Conservation (phyloP, 768 basidiomycete genomes). For the Mycena amicta region DNA sequence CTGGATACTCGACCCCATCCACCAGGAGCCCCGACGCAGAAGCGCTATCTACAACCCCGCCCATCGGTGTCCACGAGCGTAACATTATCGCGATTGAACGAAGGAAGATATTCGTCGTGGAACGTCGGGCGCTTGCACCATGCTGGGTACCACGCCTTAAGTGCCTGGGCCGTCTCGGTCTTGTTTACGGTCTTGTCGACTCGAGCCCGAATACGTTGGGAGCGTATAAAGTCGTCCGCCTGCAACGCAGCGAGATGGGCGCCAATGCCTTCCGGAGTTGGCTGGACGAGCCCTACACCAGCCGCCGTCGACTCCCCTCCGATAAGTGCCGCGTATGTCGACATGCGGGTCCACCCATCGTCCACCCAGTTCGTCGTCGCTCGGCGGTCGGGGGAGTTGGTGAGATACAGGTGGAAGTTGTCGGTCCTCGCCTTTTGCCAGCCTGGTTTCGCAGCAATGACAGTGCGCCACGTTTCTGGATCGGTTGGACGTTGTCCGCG, state of each 20-base stretch:
- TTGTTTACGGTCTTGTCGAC: conserved; percentile 14
- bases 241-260: conserved; percentile 4
- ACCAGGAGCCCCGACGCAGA: conserved; percentile 4
- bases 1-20: conserved; percentile 7
- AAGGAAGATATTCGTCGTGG: conserved; percentile 24
- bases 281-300: conserved; percentile 2
- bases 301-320: not conserved
- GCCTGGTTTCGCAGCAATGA: conserved; percentile 9
- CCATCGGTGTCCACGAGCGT: conserved; percentile 24
- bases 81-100: conserved; percentile 21
- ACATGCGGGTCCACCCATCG: conserved; percentile 8
- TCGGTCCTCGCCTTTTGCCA: conserved; percentile 16
- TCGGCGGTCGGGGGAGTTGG: not conserved
- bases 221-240: conserved; percentile 2
- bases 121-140: conserved; percentile 26
- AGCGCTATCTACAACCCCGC: conserved; percentile 9
- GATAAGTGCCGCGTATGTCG: conserved; percentile 2
- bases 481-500: conserved; percentile 19
- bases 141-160: conserved; percentile 20
- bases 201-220: conserved; percentile 2
- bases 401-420: conserved; percentile 10
- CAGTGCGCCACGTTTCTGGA: conserved; percentile 5
- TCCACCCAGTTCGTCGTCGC: conserved; percentile 2
- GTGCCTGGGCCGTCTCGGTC: conserved; percentile 6
- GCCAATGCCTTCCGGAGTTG: conserved; percentile 3